Percentiles rank a stretch among this genome's conserved stretches.
phyloP scores from a whole-genome alignment of 306 rosid species.

The Purshia tridentata region DNA sequence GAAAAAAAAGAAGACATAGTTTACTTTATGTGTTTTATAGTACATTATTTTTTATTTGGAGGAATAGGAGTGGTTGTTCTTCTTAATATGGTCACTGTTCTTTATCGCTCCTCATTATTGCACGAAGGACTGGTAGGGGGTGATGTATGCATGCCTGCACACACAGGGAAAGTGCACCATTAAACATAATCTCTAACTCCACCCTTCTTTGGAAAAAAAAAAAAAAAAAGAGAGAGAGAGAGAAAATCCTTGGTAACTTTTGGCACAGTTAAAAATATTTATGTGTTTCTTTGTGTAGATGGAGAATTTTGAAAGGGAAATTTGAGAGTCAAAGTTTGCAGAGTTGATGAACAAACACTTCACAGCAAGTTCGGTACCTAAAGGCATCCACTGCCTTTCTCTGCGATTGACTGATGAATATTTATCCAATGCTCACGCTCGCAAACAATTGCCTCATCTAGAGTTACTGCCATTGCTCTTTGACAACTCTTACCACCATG shows the following conservation, averaged over 20 bases:
- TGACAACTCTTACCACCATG: slow-evolving; percentile 85
- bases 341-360: slow-evolving; percentile 96
- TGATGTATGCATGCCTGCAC: not conserved
- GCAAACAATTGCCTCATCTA: slow-evolving; percentile 92
- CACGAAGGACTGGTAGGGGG: not conserved
- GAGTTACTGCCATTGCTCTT: slow-evolving; percentile 86
- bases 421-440: slow-evolving; percentile 96
- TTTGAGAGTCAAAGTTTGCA: slow-evolving; percentile 73
- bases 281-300: no score
- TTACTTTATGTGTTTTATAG: not conserved
- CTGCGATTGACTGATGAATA: slow-evolving; percentile 98
- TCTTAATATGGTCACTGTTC: not conserved
- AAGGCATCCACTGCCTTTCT: slow-evolving; percentile 93
- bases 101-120: not conserved
- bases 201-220: no score
- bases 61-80: slow-evolving; percentile 6
- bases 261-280: not conserved
- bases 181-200: not conserved
- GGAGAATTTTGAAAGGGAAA: slow-evolving; percentile 87
- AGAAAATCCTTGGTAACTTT: slow-evolving; percentile 4
- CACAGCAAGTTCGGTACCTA: slow-evolving; percentile 94
- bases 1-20: slow-evolving; percentile 8
- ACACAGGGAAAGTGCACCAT: not conserved
- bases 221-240: no score
- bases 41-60: slow-evolving; percentile 14